phyloP scores from a whole-genome alignment of 2,329 filamentous ascomycete species.

The Diplodia mutila region DNA sequence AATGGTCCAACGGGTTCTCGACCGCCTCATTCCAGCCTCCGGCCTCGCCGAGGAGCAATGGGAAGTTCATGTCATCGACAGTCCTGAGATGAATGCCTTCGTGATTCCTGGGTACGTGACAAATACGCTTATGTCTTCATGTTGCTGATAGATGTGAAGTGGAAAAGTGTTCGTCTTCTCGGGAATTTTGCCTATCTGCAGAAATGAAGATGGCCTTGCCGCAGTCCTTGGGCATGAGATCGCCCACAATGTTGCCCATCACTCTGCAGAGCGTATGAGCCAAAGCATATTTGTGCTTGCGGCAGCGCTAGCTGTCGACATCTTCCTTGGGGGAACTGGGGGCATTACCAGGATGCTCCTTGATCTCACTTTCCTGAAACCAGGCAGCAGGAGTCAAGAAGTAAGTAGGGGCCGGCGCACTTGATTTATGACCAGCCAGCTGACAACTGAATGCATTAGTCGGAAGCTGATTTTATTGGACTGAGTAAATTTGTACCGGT shows the following conservation, averaged over 20 bases:
- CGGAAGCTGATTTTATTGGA: constrained; percentile 79
- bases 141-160: constrained; percentile 35
- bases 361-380: constrained; percentile 67
- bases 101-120: constrained; percentile 65
- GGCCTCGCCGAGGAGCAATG: constrained; percentile 63
- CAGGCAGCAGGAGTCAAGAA: constrained; percentile 72
- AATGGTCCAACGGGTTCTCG: constrained; percentile 67
- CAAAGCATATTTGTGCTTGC: constrained; percentile 45
- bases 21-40: constrained; percentile 67
- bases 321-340: constrained; percentile 50
- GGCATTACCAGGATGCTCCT: constrained; percentile 51
- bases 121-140: no score
- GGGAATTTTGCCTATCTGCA: constrained; percentile 70
- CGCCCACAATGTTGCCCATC: constrained; percentile 72
- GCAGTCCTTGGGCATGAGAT: constrained; percentile 81
- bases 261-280: constrained; percentile 67
- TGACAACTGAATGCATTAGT: constrained; percentile 46
- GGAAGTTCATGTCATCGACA: constrained; percentile 77
- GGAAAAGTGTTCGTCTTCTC: constrained; percentile 81
- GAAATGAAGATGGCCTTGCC: constrained; percentile 70
- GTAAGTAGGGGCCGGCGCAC: constrained; percentile 32
- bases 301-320: constrained; percentile 41
- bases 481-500: constrained; percentile 50
- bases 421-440: neutral
- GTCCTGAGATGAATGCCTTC: constrained; percentile 71